Evolutionary conservation across 2,329 filamentous ascomycete species (phyloP).

Genomic region (Aspergillus carbonarius): DNA sequence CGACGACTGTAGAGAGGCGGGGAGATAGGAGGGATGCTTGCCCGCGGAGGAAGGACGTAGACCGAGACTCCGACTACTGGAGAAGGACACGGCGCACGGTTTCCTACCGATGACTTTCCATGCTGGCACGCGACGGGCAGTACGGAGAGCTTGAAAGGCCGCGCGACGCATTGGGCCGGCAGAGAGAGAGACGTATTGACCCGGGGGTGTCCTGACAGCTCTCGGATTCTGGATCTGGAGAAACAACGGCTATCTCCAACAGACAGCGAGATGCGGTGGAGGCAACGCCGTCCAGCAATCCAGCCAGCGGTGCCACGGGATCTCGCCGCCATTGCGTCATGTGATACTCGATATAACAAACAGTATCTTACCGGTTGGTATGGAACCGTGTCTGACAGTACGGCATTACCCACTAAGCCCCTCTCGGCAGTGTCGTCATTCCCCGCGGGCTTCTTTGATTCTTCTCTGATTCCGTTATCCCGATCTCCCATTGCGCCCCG

Average conservation of each 20-base stretch:
- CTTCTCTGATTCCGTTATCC: background rate
- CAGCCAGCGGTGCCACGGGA: background rate
- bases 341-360: background rate
- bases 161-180: conserved; percentile 49
- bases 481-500: background rate
- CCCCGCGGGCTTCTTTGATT: conserved; percentile 17
- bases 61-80: conserved; percentile 38
- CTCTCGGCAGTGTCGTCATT: conserved; percentile 34
- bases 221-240: conserved; percentile 1
- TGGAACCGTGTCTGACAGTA: background rate
- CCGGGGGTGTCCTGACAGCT: conserved; percentile 12
- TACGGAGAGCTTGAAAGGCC: conserved; percentile 47
- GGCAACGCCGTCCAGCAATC: background rate
- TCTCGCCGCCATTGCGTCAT: conserved; percentile 3
- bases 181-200: conserved; percentile 3
- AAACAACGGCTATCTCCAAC: conserved; percentile 2
- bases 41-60: conserved; percentile 36
- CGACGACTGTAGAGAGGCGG: conserved; percentile 42
- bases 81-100: conserved; percentile 36
- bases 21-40: conserved; percentile 35
- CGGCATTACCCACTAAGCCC: conserved; percentile 22
- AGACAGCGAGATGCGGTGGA: background rate
- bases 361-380: background rate
- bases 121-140: conserved; percentile 46
- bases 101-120: conserved; percentile 43